Evolutionary conservation across 176 grass and related monocot genomes (phyloP).

Genomic region (Areca catechu): DNA sequence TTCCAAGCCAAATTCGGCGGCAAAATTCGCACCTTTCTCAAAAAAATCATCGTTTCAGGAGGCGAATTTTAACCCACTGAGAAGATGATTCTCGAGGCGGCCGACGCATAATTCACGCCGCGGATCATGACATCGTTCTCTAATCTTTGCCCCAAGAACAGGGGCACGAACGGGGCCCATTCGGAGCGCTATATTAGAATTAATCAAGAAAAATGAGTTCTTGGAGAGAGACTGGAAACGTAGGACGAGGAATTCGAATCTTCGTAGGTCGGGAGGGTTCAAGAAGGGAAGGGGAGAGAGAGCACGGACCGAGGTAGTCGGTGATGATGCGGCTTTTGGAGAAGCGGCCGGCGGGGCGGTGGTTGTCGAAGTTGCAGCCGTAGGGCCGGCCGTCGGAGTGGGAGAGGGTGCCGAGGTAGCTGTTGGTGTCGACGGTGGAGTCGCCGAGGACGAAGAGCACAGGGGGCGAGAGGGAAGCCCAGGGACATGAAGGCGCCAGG

Average conservation of each 20-base stretch:
- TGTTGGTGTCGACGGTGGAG: conserved; percentile 86
- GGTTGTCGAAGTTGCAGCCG: conserved; percentile 61
- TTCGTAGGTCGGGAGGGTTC: neutral
- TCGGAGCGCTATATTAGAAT: conserved; percentile 33
- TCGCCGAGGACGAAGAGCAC: conserved; percentile 66
- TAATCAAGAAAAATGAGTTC: neutral
- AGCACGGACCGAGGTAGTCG: conserved; percentile 48
- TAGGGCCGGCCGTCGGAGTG: conserved; percentile 53
- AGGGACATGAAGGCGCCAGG: neutral
- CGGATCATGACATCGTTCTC: conserved; percentile 29
- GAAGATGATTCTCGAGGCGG: conserved; percentile 48
- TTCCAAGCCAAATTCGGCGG: neutral
- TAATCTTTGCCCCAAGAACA: conserved; percentile 48
- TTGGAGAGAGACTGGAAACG: too few relatives aligned
- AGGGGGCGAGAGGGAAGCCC: conserved; percentile 31
- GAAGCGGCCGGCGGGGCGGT: conserved; percentile 64
- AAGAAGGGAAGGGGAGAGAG: neutral
- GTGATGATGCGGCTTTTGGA: conserved; percentile 73
- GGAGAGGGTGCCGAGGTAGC: conserved; percentile 58
- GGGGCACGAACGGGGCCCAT: conserved; percentile 55
- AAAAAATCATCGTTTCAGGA: neutral
- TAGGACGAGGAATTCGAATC: too few relatives aligned
- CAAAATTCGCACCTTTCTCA: neutral
- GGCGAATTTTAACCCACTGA: conserved; percentile 36
- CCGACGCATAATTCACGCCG: conserved; percentile 33